Conservation (phyloP, 257 asterid genomes). For the Solanum dulcamara region DNA sequence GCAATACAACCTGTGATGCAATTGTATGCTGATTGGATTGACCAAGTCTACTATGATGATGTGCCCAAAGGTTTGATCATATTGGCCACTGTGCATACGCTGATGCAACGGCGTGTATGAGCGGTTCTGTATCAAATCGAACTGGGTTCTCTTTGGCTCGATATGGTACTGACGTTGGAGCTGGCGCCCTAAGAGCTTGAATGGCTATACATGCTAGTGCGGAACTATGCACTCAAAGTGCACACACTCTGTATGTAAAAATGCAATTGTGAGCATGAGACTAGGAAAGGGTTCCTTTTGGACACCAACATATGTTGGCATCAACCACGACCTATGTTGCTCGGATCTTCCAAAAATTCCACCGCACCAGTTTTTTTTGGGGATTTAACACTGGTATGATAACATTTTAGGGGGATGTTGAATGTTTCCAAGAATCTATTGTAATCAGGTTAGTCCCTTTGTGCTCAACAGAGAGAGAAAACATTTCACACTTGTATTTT, state of each 20-base stretch:
- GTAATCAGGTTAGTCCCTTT: not conserved
- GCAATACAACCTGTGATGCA: not conserved
- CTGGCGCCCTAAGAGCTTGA: not conserved
- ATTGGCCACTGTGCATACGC: not conserved
- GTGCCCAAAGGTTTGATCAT: not conserved
- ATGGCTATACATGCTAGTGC: not conserved
- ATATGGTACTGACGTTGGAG: not conserved
- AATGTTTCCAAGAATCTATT: not conserved
- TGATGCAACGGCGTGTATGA: not conserved
- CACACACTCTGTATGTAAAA: not conserved
- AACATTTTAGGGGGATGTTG: not conserved
- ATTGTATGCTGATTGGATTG: not conserved
- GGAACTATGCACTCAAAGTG: not conserved
- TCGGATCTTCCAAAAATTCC: not conserved
- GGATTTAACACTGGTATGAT: not conserved
- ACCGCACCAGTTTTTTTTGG: not conserved
- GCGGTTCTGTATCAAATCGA: not conserved
- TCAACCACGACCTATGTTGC: not conserved
- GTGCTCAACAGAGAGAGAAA: not conserved
- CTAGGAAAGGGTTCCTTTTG: not conserved
- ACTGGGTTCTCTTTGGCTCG: not conserved
- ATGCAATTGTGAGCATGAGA: not conserved
- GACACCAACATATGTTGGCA: not conserved
- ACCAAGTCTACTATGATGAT: not conserved
- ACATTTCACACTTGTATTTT: not conserved